phyloP scores from a whole-genome alignment of 129 eudicot species.

The Gnaphalium uliginosum region DNA sequence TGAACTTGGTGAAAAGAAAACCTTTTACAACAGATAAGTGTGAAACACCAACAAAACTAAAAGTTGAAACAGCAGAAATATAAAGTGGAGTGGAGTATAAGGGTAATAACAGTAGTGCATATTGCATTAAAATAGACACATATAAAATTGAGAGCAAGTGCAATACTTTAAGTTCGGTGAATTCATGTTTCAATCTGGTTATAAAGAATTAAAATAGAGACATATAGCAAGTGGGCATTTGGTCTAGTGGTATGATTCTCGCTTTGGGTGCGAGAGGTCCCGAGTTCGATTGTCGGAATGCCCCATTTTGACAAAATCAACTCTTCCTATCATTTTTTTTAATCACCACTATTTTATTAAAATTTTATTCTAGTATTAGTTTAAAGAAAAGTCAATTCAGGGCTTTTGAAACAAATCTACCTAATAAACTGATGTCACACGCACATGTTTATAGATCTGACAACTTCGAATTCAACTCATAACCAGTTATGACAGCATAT shows the following conservation, averaged over 20 bases:
- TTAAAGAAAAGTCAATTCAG: not conserved
- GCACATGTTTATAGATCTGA: not conserved
- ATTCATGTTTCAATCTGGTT: no score
- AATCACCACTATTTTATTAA: not conserved
- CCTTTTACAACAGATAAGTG: not conserved
- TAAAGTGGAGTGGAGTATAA: not conserved
- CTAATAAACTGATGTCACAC: not conserved
- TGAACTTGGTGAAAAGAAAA: not conserved
- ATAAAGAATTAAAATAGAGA: not conserved
- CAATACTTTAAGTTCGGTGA: no score
- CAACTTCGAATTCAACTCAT: not conserved
- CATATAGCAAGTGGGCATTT: constrained; percentile 54
- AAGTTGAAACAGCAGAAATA: not conserved
- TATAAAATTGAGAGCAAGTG: no score
- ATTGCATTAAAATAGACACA: not conserved
- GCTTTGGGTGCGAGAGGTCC: constrained; percentile 69
- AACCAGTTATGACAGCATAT: not conserved
- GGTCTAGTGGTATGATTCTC: constrained; percentile 99
- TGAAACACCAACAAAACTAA: not conserved
- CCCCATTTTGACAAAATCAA: not conserved
- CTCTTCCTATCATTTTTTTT: not conserved
- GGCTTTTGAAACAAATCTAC: not conserved
- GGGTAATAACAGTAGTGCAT: not conserved
- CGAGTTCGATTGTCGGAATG: constrained; percentile 12
- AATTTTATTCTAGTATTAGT: not conserved